Evolutionary conservation across 371 early-diverging fungal species (phyloP), one percentile per base, ranked within the genome.

Genomic region (Mucor sp.): DNA sequence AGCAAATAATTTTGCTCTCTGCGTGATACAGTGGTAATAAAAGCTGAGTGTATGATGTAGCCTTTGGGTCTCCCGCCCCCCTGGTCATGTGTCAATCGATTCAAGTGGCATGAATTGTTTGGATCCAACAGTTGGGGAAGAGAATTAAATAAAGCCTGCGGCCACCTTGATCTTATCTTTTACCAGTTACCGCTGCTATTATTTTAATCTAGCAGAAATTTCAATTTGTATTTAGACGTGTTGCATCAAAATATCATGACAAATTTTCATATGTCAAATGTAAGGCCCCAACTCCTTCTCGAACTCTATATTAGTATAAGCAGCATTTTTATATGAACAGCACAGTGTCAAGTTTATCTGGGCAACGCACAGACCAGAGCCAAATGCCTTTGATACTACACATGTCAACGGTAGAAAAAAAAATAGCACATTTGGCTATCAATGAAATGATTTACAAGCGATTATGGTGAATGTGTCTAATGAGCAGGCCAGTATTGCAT

Each of bases 41-140:
- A 7, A 33, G 33, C 33, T 33, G 17, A 6, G 11, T 25, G 27
- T 7, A 6, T 27, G 27, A 60, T 27, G 28, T 44, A 17, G 43
- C 9, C 25, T 3, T 41, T 60, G 39, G 23, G 23, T 33, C 14
- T 21, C 39, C 39, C 25, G 25, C 27, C 60, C 37, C 60, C 61
- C 61, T 60, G 61, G 61, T 60, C 61, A 60, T 60, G 61, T 60
- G 61, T 28, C 61, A 43, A 30, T 60, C 19, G 8, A 28, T 27
- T 33, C n/a, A 44, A 60, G 61, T 60, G 61, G 61, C 61, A 60
- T 60, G 47, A 60, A 60, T 44, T 60, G n/a, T 44, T 43, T 28
- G 53, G 27, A 23, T 41, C 44, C 61, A 60, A 60, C 23, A 28
- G 47, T 60, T 60, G 61, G 61, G 61, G 61, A 53, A 23, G 14